Conservation (phyloP, 2,329 filamentous ascomycete genomes). For the Bimuria novae-zelandiae region DNA sequence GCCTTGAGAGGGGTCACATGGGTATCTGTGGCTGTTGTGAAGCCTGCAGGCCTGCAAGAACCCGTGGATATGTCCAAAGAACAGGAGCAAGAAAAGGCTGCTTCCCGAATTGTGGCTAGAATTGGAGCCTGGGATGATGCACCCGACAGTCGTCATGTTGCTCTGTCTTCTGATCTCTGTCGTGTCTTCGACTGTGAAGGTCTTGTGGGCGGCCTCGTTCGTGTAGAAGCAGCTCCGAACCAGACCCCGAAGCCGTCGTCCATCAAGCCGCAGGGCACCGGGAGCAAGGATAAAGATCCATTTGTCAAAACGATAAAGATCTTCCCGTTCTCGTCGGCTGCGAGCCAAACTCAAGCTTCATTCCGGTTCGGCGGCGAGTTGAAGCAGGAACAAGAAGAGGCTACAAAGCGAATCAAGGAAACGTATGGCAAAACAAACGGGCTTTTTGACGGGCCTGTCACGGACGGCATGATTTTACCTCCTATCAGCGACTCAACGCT, state of each 20-base stretch:
- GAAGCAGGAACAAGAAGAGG: conserved; percentile 79
- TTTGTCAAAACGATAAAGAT: conserved; percentile 73
- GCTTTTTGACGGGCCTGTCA: conserved; percentile 81
- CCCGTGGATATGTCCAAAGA: conserved; percentile 74
- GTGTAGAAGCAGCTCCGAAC: conserved; percentile 79
- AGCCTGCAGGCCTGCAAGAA: conserved; percentile 75
- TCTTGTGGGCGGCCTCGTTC: conserved; percentile 83
- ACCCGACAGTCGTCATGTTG: conserved; percentile 78
- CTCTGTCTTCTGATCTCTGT: conserved; percentile 78
- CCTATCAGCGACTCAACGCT: conserved; percentile 59
- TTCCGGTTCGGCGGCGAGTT: conserved; percentile 89
- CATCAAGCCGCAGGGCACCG: conserved; percentile 35
- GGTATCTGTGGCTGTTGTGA: conserved; percentile 83
- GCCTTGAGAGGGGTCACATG: conserved; percentile 76
- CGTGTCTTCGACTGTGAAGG: conserved; percentile 71
- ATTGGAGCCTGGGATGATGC: conserved; percentile 83
- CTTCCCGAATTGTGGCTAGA: conserved; percentile 74
- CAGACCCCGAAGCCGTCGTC: conserved; percentile 68
- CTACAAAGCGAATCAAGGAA: conserved; percentile 70
- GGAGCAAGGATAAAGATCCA: conserved; percentile 51
- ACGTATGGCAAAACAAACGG: conserved; percentile 70
- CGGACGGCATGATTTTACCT: conserved; percentile 81
- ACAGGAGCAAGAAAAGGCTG: conserved; percentile 60
- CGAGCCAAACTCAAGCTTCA: conserved; percentile 63
- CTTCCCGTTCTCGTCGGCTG: conserved; percentile 72